Evolutionary conservation across 352 stramenopile species (phyloP).

Genomic region (Phytophthora citrophthora): DNA sequence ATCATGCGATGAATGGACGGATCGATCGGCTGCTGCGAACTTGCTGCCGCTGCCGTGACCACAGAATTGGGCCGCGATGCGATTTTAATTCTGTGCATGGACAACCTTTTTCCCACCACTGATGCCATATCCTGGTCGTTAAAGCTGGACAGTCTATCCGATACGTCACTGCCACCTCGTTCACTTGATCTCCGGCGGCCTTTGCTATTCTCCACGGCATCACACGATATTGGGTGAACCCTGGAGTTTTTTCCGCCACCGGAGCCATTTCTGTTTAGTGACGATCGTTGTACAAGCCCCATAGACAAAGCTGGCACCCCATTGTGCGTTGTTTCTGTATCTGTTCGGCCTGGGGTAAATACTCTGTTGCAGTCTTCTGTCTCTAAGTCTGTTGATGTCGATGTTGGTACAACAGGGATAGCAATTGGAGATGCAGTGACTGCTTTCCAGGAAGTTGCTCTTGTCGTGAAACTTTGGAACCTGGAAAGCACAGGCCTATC

Average conservation of each 20-base stretch:
- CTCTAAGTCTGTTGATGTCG: neutral
- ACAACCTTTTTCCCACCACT: conserved; percentile 25
- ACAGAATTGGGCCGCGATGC: conserved; percentile 10
- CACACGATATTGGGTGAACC: conserved; percentile 23
- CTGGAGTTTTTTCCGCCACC: conserved; percentile 8
- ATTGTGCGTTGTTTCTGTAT: neutral
- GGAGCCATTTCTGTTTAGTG: conserved; percentile 6
- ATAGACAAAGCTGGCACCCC: neutral
- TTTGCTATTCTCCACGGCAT: conserved; percentile 5
- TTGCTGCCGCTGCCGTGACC: neutral
- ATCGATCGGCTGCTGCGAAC: conserved; percentile 18
- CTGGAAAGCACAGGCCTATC: conserved; percentile 2
- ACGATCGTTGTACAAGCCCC: conserved; percentile 20
- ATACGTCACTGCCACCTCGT: conserved; percentile 3
- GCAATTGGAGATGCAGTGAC: neutral
- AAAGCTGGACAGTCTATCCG: conserved; percentile 7
- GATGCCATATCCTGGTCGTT: neutral
- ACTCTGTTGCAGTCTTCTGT: conserved; percentile 3
- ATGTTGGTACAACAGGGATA: conserved; percentile 3
- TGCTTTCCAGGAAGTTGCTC: neutral
- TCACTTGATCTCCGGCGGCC: neutral
- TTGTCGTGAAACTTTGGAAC: conserved; percentile 10
- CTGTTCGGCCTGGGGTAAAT: neutral
- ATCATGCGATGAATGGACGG: conserved; percentile 42
- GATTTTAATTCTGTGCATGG: conserved; percentile 26